These are phyloP conservation scores for Chrysochromulina parva DNA, from an alignment of 78 protist species.

Conservation along the genomic window DNA sequence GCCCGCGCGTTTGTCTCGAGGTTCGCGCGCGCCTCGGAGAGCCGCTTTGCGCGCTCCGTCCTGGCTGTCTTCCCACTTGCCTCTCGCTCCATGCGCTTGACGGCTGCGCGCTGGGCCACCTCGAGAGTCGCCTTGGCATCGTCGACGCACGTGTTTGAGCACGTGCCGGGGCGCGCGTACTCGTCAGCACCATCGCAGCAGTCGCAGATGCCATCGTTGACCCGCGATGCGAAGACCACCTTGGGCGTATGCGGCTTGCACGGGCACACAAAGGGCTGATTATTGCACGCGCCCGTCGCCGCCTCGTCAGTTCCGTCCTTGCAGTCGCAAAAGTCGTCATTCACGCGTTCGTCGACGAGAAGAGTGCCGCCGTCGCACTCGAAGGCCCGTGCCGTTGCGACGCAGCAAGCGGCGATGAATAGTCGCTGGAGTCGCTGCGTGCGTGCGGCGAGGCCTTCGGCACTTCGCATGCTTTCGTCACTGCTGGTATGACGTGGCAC, in stretches of 20 bases:
- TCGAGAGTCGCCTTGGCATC: not conserved
- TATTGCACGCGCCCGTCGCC: slow-evolving; percentile 41
- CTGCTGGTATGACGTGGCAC: too few species aligned
- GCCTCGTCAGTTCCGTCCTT: slow-evolving; percentile 51
- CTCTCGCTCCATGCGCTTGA: not conserved
- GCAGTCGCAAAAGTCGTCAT: slow-evolving; percentile 60
- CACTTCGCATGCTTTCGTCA: too few species aligned
- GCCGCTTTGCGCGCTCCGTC: not conserved
- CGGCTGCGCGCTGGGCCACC: not conserved
- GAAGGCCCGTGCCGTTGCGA: not conserved
- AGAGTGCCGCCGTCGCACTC: not conserved
- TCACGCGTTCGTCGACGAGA: not conserved
- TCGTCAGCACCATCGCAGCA: slow-evolving; percentile 46
- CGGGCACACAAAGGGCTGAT: not conserved
- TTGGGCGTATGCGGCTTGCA: not conserved
- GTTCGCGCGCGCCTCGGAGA: not conserved
- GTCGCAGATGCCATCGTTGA: slow-evolving; percentile 36
- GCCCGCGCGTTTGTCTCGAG: not conserved
- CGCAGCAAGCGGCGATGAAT: too few species aligned
- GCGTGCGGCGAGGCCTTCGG: too few species aligned
- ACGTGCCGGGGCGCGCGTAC: not conserved
- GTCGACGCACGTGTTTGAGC: not conserved
- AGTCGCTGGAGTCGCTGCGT: too few species aligned
- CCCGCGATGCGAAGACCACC: not conserved
- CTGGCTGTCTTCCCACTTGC: not conserved